A percentile compares a stretch with the other conserved stretches of the same genome.
phyloP scores from a whole-genome alignment of 331 rosid genomes.

The Pyracantha coccinea region DNA sequence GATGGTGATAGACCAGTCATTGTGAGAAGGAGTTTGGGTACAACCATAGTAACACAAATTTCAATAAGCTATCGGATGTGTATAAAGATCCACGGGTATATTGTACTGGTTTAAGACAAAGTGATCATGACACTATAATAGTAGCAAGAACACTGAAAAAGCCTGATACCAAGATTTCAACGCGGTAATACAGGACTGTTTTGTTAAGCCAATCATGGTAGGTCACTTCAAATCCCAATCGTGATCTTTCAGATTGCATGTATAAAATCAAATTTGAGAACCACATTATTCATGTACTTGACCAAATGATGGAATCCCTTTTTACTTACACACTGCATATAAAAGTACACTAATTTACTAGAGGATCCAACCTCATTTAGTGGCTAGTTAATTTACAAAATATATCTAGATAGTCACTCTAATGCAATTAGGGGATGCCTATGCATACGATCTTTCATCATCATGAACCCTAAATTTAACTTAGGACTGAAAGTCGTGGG shows the following conservation, averaged over 20 bases:
- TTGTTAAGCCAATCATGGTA: not conserved
- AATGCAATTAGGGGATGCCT: not conserved
- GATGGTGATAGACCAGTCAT: not conserved
- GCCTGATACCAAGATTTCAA: not conserved
- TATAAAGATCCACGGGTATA: not conserved
- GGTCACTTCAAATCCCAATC: not conserved
- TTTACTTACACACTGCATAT: not conserved
- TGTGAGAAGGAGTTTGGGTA: not conserved
- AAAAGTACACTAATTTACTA: not conserved
- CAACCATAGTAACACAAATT: not conserved
- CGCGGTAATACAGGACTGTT: not conserved
- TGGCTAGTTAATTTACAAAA: not conserved
- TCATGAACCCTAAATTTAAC: not conserved
- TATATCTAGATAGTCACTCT: not conserved
- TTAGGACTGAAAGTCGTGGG: not conserved
- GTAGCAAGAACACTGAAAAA: not conserved
- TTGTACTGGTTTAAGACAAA: not conserved
- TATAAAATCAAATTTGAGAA: not conserved
- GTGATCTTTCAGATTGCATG: not conserved
- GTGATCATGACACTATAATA: not conserved
- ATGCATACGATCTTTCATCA: not conserved
- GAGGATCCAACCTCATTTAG: not conserved
- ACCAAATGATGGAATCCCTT: not conserved
- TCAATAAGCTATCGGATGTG: not conserved
- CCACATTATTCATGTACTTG: not conserved